Conservation (phyloP, 2,329 filamentous ascomycete species). For the Xylaria sp. region DNA sequence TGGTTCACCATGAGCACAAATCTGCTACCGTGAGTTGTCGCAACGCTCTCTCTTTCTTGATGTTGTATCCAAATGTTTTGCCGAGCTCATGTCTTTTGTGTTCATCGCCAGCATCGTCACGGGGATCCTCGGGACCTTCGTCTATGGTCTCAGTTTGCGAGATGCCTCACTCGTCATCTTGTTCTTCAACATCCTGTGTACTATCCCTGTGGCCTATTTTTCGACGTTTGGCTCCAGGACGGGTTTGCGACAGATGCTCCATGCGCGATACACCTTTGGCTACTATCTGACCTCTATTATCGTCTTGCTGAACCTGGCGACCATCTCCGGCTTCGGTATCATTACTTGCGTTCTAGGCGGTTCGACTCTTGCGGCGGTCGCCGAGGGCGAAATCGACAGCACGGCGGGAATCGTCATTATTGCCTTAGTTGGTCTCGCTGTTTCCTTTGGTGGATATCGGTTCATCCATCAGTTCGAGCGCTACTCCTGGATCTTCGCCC, state of each 20-base stretch:
- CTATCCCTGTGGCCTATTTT: conserved; percentile 50
- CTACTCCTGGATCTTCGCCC: conserved; percentile 51
- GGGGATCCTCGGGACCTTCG: conserved; percentile 55
- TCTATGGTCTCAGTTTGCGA: conserved; percentile 50
- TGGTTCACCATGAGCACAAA: conserved; percentile 31
- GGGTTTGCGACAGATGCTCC: conserved; percentile 61
- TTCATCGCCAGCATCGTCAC: conserved; percentile 42
- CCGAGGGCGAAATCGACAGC: conserved; percentile 43
- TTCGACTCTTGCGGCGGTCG: conserved; percentile 51
- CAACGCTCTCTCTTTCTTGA: neutral
- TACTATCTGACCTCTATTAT: conserved; percentile 55
- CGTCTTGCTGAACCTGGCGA: conserved; percentile 58
- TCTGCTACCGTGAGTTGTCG: conserved; percentile 26
- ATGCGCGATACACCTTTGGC: conserved; percentile 58
- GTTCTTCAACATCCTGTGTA: conserved; percentile 56
- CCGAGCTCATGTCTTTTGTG: neutral
- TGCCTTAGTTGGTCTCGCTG: conserved; percentile 49
- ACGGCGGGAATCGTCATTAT: conserved; percentile 58
- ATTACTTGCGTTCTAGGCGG: conserved; percentile 58
- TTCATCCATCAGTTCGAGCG: conserved; percentile 54
- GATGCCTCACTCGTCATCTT: conserved; percentile 56
- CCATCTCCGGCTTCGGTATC: conserved; percentile 57
- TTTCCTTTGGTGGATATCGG: conserved; percentile 58
- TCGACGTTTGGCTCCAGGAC: conserved; percentile 55
- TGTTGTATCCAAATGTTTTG: neutral